Percentiles rank a stretch among this genome's conserved stretches.
These are phyloP conservation scores for Ceratobasidium theobromae DNA, from an alignment of 1,284 basidiomycete species.

Conservation along the genomic window DNA sequence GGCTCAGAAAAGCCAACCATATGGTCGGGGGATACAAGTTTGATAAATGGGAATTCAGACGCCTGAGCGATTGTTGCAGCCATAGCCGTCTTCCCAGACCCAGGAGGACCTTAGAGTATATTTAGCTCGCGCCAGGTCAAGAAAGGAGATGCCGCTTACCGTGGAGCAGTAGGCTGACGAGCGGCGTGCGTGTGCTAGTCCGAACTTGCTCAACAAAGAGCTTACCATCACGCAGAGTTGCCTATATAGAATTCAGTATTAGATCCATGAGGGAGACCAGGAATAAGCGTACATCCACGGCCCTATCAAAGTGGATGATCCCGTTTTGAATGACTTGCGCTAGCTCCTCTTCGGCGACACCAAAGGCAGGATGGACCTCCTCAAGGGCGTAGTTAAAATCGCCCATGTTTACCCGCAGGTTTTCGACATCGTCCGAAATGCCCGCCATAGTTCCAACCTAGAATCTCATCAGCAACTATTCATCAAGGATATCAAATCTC, in stretches of 20 bases:
- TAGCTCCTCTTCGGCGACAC: constrained; percentile 96
- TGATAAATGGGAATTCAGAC: constrained; percentile 97
- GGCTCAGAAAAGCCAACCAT: constrained; percentile 95
- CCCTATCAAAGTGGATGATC: constrained; percentile 84
- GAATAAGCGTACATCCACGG: constrained; percentile 66
- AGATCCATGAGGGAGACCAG: background rate
- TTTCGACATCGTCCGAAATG: constrained; percentile 92
- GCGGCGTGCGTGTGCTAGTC: constrained; percentile 84
- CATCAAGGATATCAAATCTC: background rate
- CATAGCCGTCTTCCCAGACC: constrained; percentile 93
- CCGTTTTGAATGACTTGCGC: constrained; percentile 94
- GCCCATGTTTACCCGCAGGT: constrained; percentile 81
- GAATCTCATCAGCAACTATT: constrained; percentile 7
- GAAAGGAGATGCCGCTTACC: constrained; percentile 46
- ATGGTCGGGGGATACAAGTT: constrained; percentile 92
- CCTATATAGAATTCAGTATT: constrained; percentile 49
- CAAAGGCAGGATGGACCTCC: constrained; percentile 96
- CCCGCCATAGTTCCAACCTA: constrained; percentile 94
- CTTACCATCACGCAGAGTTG: constrained; percentile 85
- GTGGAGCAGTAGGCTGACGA: constrained; percentile 89
- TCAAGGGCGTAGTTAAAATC: constrained; percentile 94
- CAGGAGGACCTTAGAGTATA: constrained; percentile 62
- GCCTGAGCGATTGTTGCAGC: constrained; percentile 93
- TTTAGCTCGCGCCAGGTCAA: background rate
- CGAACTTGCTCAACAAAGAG: constrained; percentile 96